A percentile compares a stretch with the other conserved stretches of the same genome.
These are phyloP conservation scores for Phlebiopsis flavidoalba DNA, from an alignment of 768 basidiomycete genomes.

Conservation along the genomic window DNA sequence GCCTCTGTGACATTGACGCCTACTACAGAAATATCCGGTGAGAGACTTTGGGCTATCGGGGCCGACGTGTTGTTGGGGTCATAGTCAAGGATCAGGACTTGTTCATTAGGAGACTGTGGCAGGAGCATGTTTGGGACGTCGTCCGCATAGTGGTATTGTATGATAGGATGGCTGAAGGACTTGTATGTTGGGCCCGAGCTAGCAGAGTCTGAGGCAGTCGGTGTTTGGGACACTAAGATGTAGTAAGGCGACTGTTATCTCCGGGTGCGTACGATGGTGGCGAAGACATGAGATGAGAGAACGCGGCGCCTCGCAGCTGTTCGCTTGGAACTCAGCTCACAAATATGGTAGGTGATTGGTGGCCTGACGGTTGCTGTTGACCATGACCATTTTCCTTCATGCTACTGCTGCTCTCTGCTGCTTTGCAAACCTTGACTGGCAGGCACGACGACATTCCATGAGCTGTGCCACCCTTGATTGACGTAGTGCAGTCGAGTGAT, in stretches of 20 bases:
- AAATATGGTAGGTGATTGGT: background rate
- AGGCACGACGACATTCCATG: background rate
- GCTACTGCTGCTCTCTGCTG: too few species aligned
- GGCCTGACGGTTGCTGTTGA: background rate
- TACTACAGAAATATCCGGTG: conserved; percentile 42
- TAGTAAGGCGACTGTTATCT: conserved; percentile 49
- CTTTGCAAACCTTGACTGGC: background rate
- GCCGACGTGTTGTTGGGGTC: conserved; percentile 35
- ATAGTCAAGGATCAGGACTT: conserved; percentile 70
- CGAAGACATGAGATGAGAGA: background rate
- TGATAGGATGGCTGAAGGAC: conserved; percentile 59
- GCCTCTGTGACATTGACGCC: conserved; percentile 67
- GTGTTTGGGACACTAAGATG: conserved; percentile 59
- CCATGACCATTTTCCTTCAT: too few species aligned
- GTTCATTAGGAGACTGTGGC: conserved; percentile 56
- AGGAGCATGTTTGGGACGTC: conserved; percentile 66
- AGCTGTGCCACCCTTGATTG: background rate
- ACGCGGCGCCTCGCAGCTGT: background rate
- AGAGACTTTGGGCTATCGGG: conserved; percentile 49
- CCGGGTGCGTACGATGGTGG: background rate
- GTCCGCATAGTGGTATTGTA: conserved; percentile 81
- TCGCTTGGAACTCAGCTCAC: background rate
- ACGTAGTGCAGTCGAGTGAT: background rate
- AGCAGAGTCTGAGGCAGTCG: conserved; percentile 36
- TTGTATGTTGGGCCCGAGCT: conserved; percentile 20